Percentiles rank a stretch among this genome's conserved stretches.
Conservation (phyloP, 208 protist species). For the Trypanosomatidae sp. region DNA sequence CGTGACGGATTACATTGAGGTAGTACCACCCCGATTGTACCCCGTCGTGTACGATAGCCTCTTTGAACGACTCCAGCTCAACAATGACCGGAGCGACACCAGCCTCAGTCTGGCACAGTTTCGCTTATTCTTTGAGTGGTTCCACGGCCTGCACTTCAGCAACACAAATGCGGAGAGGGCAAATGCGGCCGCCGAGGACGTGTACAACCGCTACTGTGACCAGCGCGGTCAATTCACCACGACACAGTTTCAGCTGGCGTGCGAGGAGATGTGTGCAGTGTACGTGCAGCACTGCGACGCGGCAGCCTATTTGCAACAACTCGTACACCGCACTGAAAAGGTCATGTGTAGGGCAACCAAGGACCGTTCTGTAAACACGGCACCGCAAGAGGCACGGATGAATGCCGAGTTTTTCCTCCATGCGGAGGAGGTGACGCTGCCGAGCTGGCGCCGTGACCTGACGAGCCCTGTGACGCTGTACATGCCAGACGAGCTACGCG, state of each 20-base stretch:
- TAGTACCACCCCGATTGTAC: constrained; percentile 32
- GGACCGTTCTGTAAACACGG: neutral
- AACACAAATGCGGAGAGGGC: constrained; percentile 54
- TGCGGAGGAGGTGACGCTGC: constrained; percentile 18
- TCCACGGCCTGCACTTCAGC: constrained; percentile 60
- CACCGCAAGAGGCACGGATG: neutral
- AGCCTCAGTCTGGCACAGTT: constrained; percentile 49
- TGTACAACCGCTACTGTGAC: constrained; percentile 59
- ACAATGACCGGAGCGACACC: constrained; percentile 12
- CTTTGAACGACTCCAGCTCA: constrained; percentile 27
- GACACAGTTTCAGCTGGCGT: constrained; percentile 53
- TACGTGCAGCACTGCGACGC: constrained; percentile 53
- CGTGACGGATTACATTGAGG: constrained; percentile 53
- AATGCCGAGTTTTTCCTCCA: constrained; percentile 38
- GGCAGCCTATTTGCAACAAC: constrained; percentile 47
- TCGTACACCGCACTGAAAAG: constrained; percentile 32
- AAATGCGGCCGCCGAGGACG: constrained; percentile 43
- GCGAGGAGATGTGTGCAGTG: constrained; percentile 43
- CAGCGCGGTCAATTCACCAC: constrained; percentile 40
- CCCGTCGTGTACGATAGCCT: constrained; percentile 61
- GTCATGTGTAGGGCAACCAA: constrained; percentile 2
- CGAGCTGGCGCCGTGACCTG: constrained; percentile 34
- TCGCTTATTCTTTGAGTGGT: constrained; percentile 73
- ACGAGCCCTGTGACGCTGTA: constrained; percentile 59
- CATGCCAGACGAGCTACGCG: constrained; percentile 59